Evolutionary conservation across 495 filamentous ascomycete species (phyloP).

Genomic region (Chaetomidium leptoderma): DNA sequence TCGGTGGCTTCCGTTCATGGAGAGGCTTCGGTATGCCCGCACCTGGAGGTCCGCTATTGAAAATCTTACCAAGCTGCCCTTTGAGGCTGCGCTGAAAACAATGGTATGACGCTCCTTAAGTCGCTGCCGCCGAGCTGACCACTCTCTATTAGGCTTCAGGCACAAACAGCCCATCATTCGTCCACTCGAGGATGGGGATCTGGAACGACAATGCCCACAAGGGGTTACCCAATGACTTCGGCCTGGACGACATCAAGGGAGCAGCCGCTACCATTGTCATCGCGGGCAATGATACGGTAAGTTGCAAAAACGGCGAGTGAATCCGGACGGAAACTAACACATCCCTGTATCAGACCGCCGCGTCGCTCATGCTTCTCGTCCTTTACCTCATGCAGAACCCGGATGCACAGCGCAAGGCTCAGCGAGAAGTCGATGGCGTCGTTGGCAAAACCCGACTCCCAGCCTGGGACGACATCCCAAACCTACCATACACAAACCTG

Average conservation of each 20-base stretch:
- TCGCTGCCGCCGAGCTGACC: not conserved
- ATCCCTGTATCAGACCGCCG: conserved; percentile 29
- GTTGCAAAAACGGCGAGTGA: conserved; percentile 1
- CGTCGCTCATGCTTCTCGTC: conserved; percentile 39
- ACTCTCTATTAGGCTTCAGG: conserved; percentile 7
- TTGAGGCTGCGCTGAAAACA: conserved; percentile 26
- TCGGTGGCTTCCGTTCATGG: conserved; percentile 41
- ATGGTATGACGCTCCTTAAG: conserved; percentile 19
- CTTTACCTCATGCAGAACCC: conserved; percentile 43
- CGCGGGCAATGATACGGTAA: conserved; percentile 48
- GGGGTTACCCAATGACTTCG: conserved; percentile 34
- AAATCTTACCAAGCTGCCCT: conserved; percentile 31
- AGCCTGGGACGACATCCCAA: conserved; percentile 45
- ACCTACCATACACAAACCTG: conserved; percentile 49
- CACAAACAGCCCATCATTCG: conserved; percentile 31
- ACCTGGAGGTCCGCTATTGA: conserved; percentile 37
- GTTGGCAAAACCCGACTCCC: conserved; percentile 47
- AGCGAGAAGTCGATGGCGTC: conserved; percentile 55
- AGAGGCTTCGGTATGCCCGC: conserved; percentile 36
- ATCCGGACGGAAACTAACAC: not conserved
- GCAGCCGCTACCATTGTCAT: conserved; percentile 48
- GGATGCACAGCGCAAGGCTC: conserved; percentile 49
- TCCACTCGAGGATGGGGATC: conserved; percentile 31
- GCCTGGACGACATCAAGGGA: conserved; percentile 46
- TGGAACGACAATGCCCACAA: conserved; percentile 23